Percentiles rank a stretch among this genome's conserved stretches.
phyloP scores from a whole-genome alignment of 495 filamentous ascomycete genomes.

The Penicillium taxi region DNA sequence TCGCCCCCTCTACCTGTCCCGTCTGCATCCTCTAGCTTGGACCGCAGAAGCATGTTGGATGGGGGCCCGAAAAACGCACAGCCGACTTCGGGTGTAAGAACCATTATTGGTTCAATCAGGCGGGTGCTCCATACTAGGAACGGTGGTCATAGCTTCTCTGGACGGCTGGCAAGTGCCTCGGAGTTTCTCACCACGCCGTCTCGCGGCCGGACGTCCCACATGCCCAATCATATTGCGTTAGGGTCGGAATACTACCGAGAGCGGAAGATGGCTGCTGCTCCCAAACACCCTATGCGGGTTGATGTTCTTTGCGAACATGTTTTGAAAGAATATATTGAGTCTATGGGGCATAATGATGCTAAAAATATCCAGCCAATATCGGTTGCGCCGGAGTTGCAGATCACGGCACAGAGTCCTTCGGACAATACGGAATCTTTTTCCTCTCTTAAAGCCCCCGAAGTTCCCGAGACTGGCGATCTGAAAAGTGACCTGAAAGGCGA shows the following conservation, averaged over 20 bases:
- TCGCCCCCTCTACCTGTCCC: constrained; percentile 43
- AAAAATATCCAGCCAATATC: constrained; percentile 2
- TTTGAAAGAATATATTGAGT: constrained; percentile 51
- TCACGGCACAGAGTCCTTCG: constrained; percentile 1
- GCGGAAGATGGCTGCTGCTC: constrained; percentile 28
- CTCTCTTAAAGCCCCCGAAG: too few relatives aligned
- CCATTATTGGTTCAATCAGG: constrained; percentile 77
- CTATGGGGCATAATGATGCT: constrained; percentile 11
- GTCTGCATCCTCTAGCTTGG: constrained; percentile 12
- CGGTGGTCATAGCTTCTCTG: constrained; percentile 33
- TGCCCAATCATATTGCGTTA: constrained; percentile 41
- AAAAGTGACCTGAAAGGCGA: constrained; percentile 4
- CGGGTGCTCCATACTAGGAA: constrained; percentile 73
- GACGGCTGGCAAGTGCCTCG: constrained; percentile 32
- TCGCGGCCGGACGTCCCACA: constrained; percentile 35
- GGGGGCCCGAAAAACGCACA: constrained; percentile 24
- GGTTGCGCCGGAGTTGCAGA: constrained; percentile 5
- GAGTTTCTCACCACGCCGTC: constrained; percentile 15
- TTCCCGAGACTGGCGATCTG: background rate
- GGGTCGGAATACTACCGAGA: constrained; percentile 41
- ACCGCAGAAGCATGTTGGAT: constrained; percentile 30
- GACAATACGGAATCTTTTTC: constrained; percentile 1
- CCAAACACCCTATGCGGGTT: constrained; percentile 44
- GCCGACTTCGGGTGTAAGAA: constrained; percentile 65
- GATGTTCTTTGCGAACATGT: constrained; percentile 76